Percentiles rank a stretch among this genome's conserved stretches.
Evolutionary conservation across 2,329 filamentous ascomycete genomes (phyloP).

Genomic region (Bipolaris victoriae): DNA sequence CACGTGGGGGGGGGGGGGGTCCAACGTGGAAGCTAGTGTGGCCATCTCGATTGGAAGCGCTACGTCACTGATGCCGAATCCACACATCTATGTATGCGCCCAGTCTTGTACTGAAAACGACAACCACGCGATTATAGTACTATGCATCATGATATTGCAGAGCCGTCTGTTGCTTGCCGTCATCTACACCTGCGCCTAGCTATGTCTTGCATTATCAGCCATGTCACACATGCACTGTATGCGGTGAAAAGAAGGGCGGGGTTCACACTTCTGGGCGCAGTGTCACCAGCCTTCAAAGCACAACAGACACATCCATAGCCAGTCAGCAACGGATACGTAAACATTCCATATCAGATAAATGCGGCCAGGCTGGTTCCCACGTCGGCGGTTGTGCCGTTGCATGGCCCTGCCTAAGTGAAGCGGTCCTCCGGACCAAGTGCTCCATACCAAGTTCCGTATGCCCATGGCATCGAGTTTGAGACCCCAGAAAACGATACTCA

Average conservation of each 20-base stretch:
- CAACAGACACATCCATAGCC: background rate
- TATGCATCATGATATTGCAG: background rate
- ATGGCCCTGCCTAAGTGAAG: background rate
- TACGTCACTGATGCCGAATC: background rate
- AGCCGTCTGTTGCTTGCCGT: background rate
- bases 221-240: background rate
- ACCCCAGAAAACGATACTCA: background rate
- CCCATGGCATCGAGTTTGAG: background rate
- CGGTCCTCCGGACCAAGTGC: background rate
- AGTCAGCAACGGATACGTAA: constrained; percentile 3
- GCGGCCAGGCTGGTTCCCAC: constrained; percentile 1
- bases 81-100: background rate
- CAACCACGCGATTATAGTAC: background rate
- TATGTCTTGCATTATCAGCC: background rate
- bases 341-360: background rate
- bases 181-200: background rate
- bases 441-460: background rate
- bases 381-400: constrained; percentile 1
- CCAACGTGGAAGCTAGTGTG: background rate
- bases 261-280: background rate
- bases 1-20: background rate
- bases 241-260: background rate
- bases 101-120: background rate
- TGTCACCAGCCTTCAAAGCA: background rate
- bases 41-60: background rate